Base-by-base conservation (phyloP, 352 stramenopile species). In the Peronospora destructor region DNA sequence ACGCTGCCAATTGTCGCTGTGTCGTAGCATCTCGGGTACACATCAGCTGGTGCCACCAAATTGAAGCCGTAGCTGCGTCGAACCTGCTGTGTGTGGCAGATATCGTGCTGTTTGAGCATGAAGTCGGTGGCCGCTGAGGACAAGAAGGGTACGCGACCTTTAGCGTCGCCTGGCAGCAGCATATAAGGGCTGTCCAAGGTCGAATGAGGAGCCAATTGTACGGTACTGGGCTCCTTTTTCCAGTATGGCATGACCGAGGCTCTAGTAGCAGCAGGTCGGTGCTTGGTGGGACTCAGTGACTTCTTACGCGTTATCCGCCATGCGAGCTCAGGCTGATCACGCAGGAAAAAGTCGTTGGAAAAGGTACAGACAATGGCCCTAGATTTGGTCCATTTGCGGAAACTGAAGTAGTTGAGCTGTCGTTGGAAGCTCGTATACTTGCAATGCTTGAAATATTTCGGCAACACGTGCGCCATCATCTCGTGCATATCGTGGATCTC, bases 371-470 rank as follows among this genome's bases (percentile, higher is more conserved):
- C 86, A 37, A 86, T 76, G 8, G 81, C 86, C 61, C 87, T 81
- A 28, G 76, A 84, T 48, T 89, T 89, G 49, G 78, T 88, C 77
- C 77, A 88, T 56, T 91, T 91, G 45, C 75, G 71, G 58, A 97
- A 97, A 21, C 68, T 76, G 72, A 97, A 97, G 61, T 97, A 95
- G 63, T 94, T 96, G 38, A 97, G 71, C 61, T 97, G 87, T 35
- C 90, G 76, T 53, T 95, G 84, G 49, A 97, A 91, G 34, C 84
- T 95, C 40, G 90, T 84, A 61, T 95, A 97, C 53, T 90, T 95
- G 47, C 73, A 78, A 65, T 97, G 87, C 49, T 96, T 96, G 49
- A 97, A 97, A 66, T 96, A 97, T 53, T 88, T 86, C 19, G 90
- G 86, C 11, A 97, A 61, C 43, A 96, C 75, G 37, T 69, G 67